Evolutionary conservation across 495 filamentous ascomycete genomes (phyloP).

Genomic region (Hypoxylon trugodes): DNA sequence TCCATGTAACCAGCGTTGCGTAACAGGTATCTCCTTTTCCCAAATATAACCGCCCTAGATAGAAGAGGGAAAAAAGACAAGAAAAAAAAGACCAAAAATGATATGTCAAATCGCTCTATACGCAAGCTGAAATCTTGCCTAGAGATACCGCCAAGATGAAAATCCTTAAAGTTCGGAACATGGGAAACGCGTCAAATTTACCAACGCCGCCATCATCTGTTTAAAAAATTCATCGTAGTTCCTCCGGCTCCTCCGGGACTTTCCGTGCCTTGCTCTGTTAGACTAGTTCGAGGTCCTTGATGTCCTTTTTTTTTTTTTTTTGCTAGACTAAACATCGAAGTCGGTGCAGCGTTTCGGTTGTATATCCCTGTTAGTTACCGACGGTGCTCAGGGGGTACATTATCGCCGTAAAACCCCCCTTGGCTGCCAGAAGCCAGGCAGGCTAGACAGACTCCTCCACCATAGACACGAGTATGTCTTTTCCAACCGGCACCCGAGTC

Average conservation of each 20-base stretch:
- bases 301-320: constrained; percentile 3
- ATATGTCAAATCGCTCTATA: not conserved
- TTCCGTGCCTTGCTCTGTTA: constrained; percentile 3
- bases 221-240: constrained; percentile 4
- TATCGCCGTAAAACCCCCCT: constrained; percentile 60
- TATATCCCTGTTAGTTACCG: constrained; percentile 38
- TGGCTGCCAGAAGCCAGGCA: constrained; percentile 50
- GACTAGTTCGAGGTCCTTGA: not conserved
- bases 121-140: not conserved
- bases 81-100: constrained; percentile 3
- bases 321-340: constrained; percentile 2
- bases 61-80: too few species aligned
- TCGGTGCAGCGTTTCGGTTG: not conserved
- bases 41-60: constrained; percentile 19
- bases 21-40: constrained; percentile 34
- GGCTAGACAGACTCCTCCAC: constrained; percentile 58
- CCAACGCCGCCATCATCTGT: constrained; percentile 5
- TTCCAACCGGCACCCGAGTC: constrained; percentile 56
- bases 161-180: constrained; percentile 1
- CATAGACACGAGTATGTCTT: constrained; percentile 60
- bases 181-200: constrained; percentile 16
- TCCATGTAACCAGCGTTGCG: constrained; percentile 22
- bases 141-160: constrained; percentile 9
- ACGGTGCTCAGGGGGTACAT: constrained; percentile 56
- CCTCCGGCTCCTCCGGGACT: constrained; percentile 25